Percentiles rank a stretch among this genome's conserved stretches.
Conservation (phyloP, 176 grass and related monocot genomes). For the Carex parvula region DNA sequence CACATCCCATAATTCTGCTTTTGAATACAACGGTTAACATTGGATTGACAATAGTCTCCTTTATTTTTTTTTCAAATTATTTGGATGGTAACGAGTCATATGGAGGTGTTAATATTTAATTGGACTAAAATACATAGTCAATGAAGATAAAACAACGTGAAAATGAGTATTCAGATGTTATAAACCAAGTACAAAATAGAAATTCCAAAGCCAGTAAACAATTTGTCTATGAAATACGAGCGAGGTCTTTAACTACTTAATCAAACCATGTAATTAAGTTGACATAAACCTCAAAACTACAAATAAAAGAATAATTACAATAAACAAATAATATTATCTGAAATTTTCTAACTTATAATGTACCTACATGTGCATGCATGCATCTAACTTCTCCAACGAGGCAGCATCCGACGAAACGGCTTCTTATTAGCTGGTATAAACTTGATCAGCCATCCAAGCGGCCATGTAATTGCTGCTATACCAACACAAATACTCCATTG, state of each 20-base stretch:
- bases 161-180: neutral
- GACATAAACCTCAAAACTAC: neutral
- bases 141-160: neutral
- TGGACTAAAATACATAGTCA: neutral
- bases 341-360: neutral
- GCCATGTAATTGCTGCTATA: slow-evolving; percentile 76
- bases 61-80: neutral
- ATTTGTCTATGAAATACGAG: neutral
- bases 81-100: neutral
- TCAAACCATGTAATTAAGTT: neutral
- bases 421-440: slow-evolving; percentile 48
- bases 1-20: neutral
- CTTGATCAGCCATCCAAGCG: slow-evolving; percentile 66
- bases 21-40: neutral
- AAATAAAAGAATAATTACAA: slow-evolving; percentile 19
- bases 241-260: neutral
- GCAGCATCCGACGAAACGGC: slow-evolving; percentile 5
- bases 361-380: neutral
- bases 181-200: neutral
- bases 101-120: neutral
- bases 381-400: slow-evolving; percentile 17
- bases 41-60: neutral
- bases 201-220: neutral
- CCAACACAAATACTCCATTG: slow-evolving; percentile 72
- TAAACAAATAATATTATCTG: neutral